Evolutionary conservation across 805 yeast species (phyloP), one percentile per base, ranked within the genome.

Genomic region (Zygosaccharomyces pseudorouxii): DNA sequence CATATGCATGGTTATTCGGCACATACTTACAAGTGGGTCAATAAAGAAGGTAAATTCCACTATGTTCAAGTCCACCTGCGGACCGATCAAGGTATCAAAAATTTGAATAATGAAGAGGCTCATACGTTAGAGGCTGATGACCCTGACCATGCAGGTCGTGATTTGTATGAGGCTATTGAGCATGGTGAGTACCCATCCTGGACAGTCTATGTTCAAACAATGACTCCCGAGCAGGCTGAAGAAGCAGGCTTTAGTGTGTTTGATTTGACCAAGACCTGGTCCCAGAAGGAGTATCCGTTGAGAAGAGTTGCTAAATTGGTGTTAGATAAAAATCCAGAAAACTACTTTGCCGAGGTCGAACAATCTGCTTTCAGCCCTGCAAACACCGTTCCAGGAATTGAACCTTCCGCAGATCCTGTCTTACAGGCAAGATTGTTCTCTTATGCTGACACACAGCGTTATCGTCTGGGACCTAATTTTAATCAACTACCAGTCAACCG

Each of bases 1-100:
- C 80, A 80, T 62, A 86, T 86, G 92, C 77, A 86, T 70, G 92
- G 92, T 58, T 86, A 81, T 71, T 84, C 92, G 20, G 92, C 90
- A 47, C 95, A 86, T 71, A 78, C 90, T 30, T 86, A 84, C 71
- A 86, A 86, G 71, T 84, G 89, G 89, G 73, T 82, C 54, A 83
- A 81, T 69, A 74, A 77, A 59, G 74, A 82, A 56, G 90, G 90
- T 55, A 86, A 83, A 50, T 84, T 89, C 87, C 70, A 66, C 55
- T 86, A 84, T 63, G 88, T 86, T 42, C 92, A 86, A 71, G 86
- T 86, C 53, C 93, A 86, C 69, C 76, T 85, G 63, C 73, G 75
- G 50, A 53, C 81, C 35, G 86, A 83, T 68, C 89, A 82, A 69
- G 85, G 85, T 50, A 64, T 71, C 59, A 71, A 70, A 63, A 74